Evolutionary conservation across 805 yeast species (phyloP).

Genomic region (Candida hungchunana): DNA sequence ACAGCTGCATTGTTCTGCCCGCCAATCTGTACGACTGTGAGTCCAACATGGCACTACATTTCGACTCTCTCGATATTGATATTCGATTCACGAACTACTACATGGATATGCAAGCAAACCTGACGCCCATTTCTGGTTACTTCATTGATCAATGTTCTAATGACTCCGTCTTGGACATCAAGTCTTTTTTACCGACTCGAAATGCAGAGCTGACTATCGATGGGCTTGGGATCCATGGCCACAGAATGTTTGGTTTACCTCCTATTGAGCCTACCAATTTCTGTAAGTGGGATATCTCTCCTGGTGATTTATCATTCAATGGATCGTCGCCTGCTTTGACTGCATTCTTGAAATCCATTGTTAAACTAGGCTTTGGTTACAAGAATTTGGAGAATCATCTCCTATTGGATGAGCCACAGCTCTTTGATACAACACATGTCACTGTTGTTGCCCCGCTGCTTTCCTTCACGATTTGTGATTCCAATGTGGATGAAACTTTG

Average conservation of each 20-base stretch:
- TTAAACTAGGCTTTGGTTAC: constrained; percentile 58
- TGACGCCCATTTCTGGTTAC: constrained; percentile 50
- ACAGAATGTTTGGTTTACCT: constrained; percentile 89
- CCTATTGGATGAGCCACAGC: constrained; percentile 46
- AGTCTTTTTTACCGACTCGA: constrained; percentile 7
- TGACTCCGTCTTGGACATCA: constrained; percentile 13
- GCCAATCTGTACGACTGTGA: constrained; percentile 60
- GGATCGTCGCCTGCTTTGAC: constrained; percentile 44
- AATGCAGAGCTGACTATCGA: constrained; percentile 46
- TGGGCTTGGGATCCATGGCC: constrained; percentile 70
- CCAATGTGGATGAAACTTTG: constrained; percentile 24
- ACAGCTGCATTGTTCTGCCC: constrained; percentile 74
- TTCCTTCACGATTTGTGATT: constrained; percentile 36
- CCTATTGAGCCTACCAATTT: constrained; percentile 84
- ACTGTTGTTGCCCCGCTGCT: constrained; percentile 51
- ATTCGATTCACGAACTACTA: constrained; percentile 86
- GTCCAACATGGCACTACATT: constrained; percentile 56
- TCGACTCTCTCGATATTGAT: constrained; percentile 69
- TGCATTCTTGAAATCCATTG: constrained; percentile 38
- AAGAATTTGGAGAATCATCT: constrained; percentile 75
- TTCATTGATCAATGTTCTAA: constrained; percentile 16
- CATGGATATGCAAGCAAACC: constrained; percentile 83
- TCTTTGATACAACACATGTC: constrained; percentile 68
- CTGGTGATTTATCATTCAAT: constrained; percentile 54
- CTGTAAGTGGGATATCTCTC: constrained; percentile 83